phyloP scores from a whole-genome alignment of 1,284 basidiomycete species.

The Austroboletus sp. region DNA sequence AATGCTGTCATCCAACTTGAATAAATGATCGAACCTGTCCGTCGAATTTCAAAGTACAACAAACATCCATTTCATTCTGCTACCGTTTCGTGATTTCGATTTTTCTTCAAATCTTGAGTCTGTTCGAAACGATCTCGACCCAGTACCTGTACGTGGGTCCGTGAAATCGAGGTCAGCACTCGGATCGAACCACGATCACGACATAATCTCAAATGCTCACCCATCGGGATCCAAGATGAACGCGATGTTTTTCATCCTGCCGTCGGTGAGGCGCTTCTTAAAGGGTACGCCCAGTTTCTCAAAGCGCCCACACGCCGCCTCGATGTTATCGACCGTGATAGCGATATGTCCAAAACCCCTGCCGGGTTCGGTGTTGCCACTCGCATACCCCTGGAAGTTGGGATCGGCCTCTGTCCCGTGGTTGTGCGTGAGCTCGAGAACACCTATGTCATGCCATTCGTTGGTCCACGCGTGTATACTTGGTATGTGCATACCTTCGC shows the following conservation, averaged over 20 bases:
- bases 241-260: constrained; percentile 80
- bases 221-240: constrained; percentile 88
- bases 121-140: constrained; percentile 30
- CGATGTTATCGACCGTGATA: constrained; percentile 77
- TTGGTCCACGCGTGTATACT: constrained; percentile 1
- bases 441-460: constrained; percentile 37
- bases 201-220: constrained; percentile 34
- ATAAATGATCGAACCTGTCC: background rate
- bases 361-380: constrained; percentile 79
- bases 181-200: background rate
- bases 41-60: constrained; percentile 1
- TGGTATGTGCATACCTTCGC: constrained; percentile 50
- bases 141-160: constrained; percentile 25
- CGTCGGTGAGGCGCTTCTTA: constrained; percentile 83
- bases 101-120: constrained; percentile 9
- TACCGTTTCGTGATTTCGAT: background rate
- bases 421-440: constrained; percentile 86
- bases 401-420: constrained; percentile 81
- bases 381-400: constrained; percentile 72
- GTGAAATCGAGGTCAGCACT: background rate
- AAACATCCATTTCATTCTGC: background rate
- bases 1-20: background rate
- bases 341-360: constrained; percentile 84
- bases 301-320: constrained; percentile 80
- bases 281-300: constrained; percentile 78